A percentile compares a stretch with the other conserved stretches of the same genome.
Evolutionary conservation across 352 stramenopile species (phyloP).

Genomic region (Phytophthora meadii): DNA sequence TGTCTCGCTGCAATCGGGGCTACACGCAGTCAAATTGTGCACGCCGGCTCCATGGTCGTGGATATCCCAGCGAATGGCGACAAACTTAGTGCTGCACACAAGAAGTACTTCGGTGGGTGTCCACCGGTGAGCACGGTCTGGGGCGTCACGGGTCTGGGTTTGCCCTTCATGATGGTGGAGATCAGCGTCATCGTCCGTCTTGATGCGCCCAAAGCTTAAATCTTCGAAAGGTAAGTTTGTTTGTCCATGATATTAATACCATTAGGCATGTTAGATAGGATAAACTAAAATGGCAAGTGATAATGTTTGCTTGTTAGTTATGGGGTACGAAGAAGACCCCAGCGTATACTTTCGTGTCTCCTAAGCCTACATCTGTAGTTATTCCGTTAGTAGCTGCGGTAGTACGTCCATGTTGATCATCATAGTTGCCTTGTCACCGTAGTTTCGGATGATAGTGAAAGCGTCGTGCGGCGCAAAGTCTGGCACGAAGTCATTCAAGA

Average conservation of each 20-base stretch:
- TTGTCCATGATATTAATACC: no score
- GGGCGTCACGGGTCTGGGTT: slow-evolving; percentile 2
- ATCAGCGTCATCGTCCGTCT: slow-evolving; percentile 5
- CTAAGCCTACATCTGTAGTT: background rate
- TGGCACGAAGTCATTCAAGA: slow-evolving; percentile 53
- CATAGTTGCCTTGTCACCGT: slow-evolving; percentile 68
- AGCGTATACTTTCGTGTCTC: slow-evolving; percentile 2
- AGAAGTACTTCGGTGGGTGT: slow-evolving; percentile 5
- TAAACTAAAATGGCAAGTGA: no score
- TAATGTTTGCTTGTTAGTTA: background rate
- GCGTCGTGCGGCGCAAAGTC: slow-evolving; percentile 70
- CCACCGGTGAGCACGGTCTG: slow-evolving; percentile 2
- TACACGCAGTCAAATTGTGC: slow-evolving; percentile 5
- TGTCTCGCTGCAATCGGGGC: slow-evolving; percentile 5
- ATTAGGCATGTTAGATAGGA: no score
- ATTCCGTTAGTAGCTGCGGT: slow-evolving; percentile 53
- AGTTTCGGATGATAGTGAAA: slow-evolving; percentile 72
- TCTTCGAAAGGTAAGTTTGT: no score
- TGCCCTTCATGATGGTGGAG: slow-evolving; percentile 9
- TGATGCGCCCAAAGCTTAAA: background rate
- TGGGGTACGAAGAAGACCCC: background rate
- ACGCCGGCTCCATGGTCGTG: slow-evolving; percentile 1
- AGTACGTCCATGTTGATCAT: slow-evolving; percentile 62
- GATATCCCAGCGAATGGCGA: background rate
- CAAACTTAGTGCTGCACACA: slow-evolving; percentile 4